Conservation (phyloP, 345 rosid genomes). For the Salix koriyanagi region DNA sequence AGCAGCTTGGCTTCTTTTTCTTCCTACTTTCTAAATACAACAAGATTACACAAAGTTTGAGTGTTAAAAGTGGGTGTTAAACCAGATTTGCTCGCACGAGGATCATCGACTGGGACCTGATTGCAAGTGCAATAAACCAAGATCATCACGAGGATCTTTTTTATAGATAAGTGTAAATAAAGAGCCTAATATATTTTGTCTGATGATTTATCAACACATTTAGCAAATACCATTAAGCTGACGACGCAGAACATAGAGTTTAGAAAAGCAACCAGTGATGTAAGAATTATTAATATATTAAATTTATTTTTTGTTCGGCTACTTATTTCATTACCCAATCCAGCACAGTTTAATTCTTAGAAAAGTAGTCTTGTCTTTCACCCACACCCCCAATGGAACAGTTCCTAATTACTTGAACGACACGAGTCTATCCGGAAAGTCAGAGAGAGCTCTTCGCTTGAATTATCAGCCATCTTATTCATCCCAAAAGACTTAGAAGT, state of each 20-base stretch:
- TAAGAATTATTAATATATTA: neutral
- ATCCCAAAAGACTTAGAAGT: too few relatives aligned
- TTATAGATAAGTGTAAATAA: too few relatives aligned
- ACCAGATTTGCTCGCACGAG: neutral
- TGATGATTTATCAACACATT: too few relatives aligned
- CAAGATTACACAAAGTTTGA: neutral
- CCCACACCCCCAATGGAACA: neutral
- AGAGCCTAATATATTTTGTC: too few relatives aligned
- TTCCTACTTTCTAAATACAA: neutral
- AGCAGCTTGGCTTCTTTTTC: neutral
- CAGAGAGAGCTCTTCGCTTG: neutral
- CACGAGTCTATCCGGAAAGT: neutral
- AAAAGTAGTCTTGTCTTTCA: neutral
- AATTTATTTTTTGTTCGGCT: neutral
- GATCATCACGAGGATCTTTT: too few relatives aligned
- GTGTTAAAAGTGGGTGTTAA: neutral
- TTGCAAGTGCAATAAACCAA: too few relatives aligned
- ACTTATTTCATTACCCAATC: neutral
- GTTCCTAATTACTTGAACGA: neutral
- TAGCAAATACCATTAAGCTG: too few relatives aligned
- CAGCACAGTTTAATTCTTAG: neutral
- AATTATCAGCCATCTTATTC: too few relatives aligned
- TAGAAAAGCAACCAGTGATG: too few relatives aligned
- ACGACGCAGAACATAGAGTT: too few relatives aligned
- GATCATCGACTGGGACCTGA: neutral